phyloP scores from a whole-genome alignment of 1,284 basidiomycete genomes.

The Singerocomus inundabilis region DNA sequence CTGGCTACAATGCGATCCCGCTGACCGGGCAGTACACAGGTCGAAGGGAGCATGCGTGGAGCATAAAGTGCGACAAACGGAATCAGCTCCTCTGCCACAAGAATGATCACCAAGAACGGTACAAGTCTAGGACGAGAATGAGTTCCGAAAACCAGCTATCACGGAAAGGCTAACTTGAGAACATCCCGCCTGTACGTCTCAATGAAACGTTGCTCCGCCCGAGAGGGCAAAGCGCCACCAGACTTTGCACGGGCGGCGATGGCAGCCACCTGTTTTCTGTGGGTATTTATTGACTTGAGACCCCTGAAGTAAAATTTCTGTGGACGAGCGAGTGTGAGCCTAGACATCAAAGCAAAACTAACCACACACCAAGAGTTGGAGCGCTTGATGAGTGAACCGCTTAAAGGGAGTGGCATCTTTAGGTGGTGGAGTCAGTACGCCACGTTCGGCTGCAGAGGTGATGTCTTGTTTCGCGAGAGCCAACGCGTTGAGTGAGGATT shows the following conservation, averaged over 20 bases:
- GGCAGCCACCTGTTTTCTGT: constrained; percentile 50
- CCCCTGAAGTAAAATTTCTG: constrained; percentile 81
- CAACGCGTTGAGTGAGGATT: constrained; percentile 32
- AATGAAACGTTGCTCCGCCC: constrained; percentile 67
- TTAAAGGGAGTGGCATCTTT: constrained; percentile 53
- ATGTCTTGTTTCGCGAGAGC: constrained; percentile 62
- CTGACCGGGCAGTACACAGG: constrained; percentile 84
- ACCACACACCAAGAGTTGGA: constrained; percentile 63
- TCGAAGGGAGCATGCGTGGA: constrained; percentile 84
- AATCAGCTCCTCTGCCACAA: constrained; percentile 79
- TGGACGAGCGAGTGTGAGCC: neutral
- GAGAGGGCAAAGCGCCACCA: constrained; percentile 57
- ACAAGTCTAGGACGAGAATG: constrained; percentile 53
- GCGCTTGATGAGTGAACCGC: constrained; percentile 60
- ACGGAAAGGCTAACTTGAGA: constrained; percentile 49
- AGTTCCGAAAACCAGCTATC: neutral
- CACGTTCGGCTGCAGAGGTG: constrained; percentile 60
- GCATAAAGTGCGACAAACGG: constrained; percentile 84
- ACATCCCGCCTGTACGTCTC: constrained; percentile 60
- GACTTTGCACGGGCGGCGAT: constrained; percentile 55
- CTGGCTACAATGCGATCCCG: constrained; percentile 66
- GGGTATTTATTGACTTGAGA: constrained; percentile 63
- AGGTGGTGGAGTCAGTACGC: constrained; percentile 65
- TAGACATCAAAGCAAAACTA: neutral
- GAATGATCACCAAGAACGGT: constrained; percentile 75